phyloP scores from a whole-genome alignment of 2,329 filamentous ascomycete genomes.

The Sphaceloma murrayae region DNA sequence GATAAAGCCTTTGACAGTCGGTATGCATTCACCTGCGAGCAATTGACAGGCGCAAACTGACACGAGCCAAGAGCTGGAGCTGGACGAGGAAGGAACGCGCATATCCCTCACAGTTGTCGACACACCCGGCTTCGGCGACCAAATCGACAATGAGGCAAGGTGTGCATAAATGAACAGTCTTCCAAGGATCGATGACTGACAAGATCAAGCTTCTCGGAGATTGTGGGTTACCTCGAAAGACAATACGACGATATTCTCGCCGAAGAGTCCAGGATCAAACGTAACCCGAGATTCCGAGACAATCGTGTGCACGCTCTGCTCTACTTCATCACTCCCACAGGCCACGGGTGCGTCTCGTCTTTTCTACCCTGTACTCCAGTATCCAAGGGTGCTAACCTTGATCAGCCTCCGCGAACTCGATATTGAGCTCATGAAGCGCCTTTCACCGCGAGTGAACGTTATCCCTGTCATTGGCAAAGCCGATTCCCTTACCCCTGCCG shows the following conservation, averaged over 20 bases:
- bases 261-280: conserved; percentile 99
- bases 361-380: neutral
- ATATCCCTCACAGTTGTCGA: conserved; percentile 98
- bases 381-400: conserved; percentile 10
- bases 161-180: conserved; percentile 12
- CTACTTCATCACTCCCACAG: conserved; percentile 98
- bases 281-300: conserved; percentile 98
- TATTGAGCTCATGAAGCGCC: conserved; percentile 98
- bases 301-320: conserved; percentile 97
- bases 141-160: conserved; percentile 98
- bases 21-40: conserved; percentile 44
- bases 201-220: conserved; percentile 73
- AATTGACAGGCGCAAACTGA: conserved; percentile 13
- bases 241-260: conserved; percentile 99
- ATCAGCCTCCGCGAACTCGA: conserved; percentile 89
- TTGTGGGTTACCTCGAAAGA: conserved; percentile 94
- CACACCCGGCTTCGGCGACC: conserved; percentile 95
- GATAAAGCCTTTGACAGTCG: conserved; percentile 97
- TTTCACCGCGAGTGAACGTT: conserved; percentile 95
- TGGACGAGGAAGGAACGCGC: conserved; percentile 96
- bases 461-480: conserved; percentile 98
- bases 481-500: conserved; percentile 89
- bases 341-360: conserved; percentile 52
- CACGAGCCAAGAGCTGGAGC: conserved; percentile 62
- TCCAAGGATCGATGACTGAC: too few relatives aligned